phyloP scores from a whole-genome alignment of 1,284 basidiomycete genomes.

The Moniliophthora roreri region DNA sequence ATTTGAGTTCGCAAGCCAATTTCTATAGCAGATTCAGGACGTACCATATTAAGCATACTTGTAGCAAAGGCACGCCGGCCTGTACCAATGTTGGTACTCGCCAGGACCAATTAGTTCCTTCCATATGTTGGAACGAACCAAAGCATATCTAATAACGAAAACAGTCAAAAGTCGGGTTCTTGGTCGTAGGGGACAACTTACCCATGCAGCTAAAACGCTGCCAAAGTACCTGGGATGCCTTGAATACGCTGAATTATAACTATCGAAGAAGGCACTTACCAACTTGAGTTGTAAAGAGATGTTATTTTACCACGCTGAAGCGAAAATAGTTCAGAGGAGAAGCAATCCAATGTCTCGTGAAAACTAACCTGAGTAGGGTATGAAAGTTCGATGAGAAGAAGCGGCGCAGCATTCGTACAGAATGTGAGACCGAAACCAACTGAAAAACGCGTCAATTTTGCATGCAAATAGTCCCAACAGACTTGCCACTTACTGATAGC shows the following conservation, averaged over 20 bases:
- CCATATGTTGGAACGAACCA: slow-evolving; percentile 47
- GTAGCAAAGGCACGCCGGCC: slow-evolving; percentile 59
- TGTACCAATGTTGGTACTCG: slow-evolving; percentile 70
- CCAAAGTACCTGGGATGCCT: slow-evolving; percentile 42
- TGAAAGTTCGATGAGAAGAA: slow-evolving; percentile 68
- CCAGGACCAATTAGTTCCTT: slow-evolving; percentile 61
- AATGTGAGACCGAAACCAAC: slow-evolving; percentile 69
- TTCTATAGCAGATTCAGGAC: slow-evolving; percentile 12
- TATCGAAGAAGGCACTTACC: slow-evolving; percentile 26
- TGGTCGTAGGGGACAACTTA: slow-evolving; percentile 26
- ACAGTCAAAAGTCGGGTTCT: background rate
- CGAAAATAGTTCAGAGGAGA: slow-evolving; percentile 3
- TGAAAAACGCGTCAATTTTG: slow-evolving; percentile 22
- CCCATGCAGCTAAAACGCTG: slow-evolving; percentile 57
- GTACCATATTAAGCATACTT: slow-evolving; percentile 55
- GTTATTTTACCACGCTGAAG: slow-evolving; percentile 57
- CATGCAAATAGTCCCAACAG: background rate
- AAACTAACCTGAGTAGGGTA: slow-evolving; percentile 65
- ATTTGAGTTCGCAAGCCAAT: too few relatives aligned
- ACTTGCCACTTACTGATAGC: slow-evolving; percentile 45
- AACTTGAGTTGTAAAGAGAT: slow-evolving; percentile 60
- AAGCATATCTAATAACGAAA: slow-evolving; percentile 42
- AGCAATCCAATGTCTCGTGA: background rate
- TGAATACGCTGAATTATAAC: too few relatives aligned
- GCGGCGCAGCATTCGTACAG: slow-evolving; percentile 59